A percentile compares a stretch with the other conserved stretches of the same genome.
These are phyloP conservation scores for Teratosphaeria viscida DNA, from an alignment of 2,329 filamentous ascomycete genomes.

Conservation along the genomic window DNA sequence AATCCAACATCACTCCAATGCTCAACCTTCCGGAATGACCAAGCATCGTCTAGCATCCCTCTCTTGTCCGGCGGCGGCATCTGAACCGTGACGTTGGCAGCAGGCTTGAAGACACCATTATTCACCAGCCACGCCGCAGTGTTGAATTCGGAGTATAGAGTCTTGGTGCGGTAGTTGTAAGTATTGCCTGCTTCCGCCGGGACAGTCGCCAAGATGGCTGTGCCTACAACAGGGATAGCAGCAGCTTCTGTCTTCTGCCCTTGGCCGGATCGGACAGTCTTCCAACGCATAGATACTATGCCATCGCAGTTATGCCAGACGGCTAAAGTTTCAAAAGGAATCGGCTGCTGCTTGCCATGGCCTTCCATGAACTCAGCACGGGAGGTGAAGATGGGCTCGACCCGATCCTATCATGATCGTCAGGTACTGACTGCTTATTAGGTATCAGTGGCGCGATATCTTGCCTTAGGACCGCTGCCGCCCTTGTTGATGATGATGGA, in stretches of 20 bases:
- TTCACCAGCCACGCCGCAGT: slow-evolving; percentile 17
- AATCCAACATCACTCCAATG: neutral
- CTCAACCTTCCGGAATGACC: neutral
- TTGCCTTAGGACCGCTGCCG: slow-evolving; percentile 8
- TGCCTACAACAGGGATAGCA: slow-evolving; percentile 14
- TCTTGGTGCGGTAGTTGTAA: slow-evolving; percentile 14
- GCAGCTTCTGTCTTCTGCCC: slow-evolving; percentile 17
- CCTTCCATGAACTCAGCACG: slow-evolving; percentile 13
- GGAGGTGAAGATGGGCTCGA: slow-evolving; percentile 11
- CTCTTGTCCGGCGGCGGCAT: neutral
- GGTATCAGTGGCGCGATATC: neutral
- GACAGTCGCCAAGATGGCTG: slow-evolving; percentile 12
- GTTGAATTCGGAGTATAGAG: slow-evolving; percentile 18
- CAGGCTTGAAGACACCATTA: slow-evolving; percentile 11
- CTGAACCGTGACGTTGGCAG: neutral
- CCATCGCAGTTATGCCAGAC: slow-evolving; percentile 17
- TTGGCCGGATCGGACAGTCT: slow-evolving; percentile 13
- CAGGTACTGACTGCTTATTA: neutral
- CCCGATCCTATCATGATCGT: slow-evolving; percentile 2
- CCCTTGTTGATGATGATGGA: slow-evolving; percentile 16
- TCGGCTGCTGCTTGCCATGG: slow-evolving; percentile 15
- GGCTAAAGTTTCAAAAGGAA: slow-evolving; percentile 16
- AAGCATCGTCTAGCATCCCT: neutral
- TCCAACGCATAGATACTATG: slow-evolving; percentile 18
- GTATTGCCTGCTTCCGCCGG: slow-evolving; percentile 9